Base-by-base conservation (phyloP, 768 basidiomycete genomes). In the Paxillus rubicundulus region DNA sequence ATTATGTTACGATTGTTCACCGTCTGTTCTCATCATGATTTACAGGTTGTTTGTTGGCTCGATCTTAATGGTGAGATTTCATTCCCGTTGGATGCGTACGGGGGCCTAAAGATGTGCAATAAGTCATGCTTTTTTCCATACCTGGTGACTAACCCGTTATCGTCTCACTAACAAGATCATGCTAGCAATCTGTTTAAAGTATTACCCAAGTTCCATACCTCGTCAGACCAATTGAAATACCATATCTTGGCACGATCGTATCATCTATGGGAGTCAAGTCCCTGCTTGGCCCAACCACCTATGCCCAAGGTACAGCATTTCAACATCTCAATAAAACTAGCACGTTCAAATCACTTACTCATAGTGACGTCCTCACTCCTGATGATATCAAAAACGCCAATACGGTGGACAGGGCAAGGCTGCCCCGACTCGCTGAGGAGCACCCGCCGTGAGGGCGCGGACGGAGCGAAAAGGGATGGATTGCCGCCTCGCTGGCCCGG, bases 121-220 rank as follows among this genome's bases (percentile, higher is more conserved):
- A 38, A 38, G 49, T 17, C 38, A n/a, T 50, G 4, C 33, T 50
- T 34, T 50, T 50, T 24, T 30, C 33, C n/a, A 50, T 44, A 2
- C 49, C 49, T 20, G 33, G 49, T 50, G 21, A 16, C 8, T 5
- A 2, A 36, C 14, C 41, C 16, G 14, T 32, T 17, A 32, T 24
- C n/a, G 28, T 24, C 9, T 16, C 2, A 5, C 30, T 50, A 8
- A 43, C 8, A 7, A 7, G 40, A n/a, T 33, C n/a, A 18, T 24
- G 16, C 30, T 21, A 50, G 49, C 49, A 4, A 4, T 21, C 33
- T 42, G 40, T 16, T 18, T 44, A 32, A 50, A 42, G 49, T 50
- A 50, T 40, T 1, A 33, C 38, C 21, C 24, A 9, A 34, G 7
- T 21, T 33, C 18, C 9, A 28, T 33, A 30, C 9, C 14, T 41